Percentiles rank a stretch among this genome's conserved stretches.
Evolutionary conservation across 441 rosid species (phyloP).

Genomic region (Syzygium syzygioides): DNA sequence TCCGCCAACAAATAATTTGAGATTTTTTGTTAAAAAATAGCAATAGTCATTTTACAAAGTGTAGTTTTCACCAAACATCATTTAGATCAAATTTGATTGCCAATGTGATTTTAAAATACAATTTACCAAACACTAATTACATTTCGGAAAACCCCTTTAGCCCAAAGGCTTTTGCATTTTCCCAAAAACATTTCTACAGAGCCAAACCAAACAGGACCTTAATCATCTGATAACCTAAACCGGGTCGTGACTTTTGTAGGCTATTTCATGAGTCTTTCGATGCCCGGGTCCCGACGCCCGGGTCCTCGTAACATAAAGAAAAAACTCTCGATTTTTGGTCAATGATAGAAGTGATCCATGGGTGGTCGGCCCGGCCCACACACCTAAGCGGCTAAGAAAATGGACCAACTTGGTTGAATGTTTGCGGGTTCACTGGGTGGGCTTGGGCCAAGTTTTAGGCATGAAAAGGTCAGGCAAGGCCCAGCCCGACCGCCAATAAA

Average conservation of each 20-base stretch:
- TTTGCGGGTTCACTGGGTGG: not conserved
- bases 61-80: too few relatives aligned
- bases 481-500: not conserved
- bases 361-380: not conserved
- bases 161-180: too few relatives aligned
- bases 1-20: too few relatives aligned
- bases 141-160: too few relatives aligned
- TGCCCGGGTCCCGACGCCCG: accelerated
- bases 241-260: not conserved
- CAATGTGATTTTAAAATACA: too few relatives aligned
- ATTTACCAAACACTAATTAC: too few relatives aligned
- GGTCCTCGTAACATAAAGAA: accelerated
- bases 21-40: too few relatives aligned
- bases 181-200: too few relatives aligned
- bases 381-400: not conserved
- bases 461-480: not conserved
- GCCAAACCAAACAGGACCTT: too few relatives aligned
- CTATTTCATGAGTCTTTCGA: not conserved
- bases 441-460: not conserved
- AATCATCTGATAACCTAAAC: not conserved
- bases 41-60: too few relatives aligned
- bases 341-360: not conserved
- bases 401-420: not conserved
- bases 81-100: too few relatives aligned
- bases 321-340: not conserved